These are phyloP conservation scores for Plasmodium berghei DNA, from an alignment of 169 alveolate species.

Conservation along the genomic window DNA sequence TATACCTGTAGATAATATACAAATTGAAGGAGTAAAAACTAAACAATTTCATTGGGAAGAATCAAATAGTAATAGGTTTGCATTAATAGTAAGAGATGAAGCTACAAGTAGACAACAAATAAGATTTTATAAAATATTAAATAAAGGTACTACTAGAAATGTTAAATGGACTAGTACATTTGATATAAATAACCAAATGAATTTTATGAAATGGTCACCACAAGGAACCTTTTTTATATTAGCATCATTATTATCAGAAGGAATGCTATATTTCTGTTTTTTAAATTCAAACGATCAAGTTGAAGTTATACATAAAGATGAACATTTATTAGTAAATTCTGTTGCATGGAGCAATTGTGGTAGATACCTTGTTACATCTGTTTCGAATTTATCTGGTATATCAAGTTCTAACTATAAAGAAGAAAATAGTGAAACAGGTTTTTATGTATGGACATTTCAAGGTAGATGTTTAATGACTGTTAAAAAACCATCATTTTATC, in stretches of 20 bases:
- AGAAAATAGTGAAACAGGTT: slow-evolving; percentile 89
- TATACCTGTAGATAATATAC: slow-evolving; percentile 92
- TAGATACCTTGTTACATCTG: slow-evolving; percentile 89
- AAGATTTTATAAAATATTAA: slow-evolving; percentile 89
- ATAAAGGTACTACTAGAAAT: slow-evolving; percentile 86
- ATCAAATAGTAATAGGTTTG: slow-evolving; percentile 88
- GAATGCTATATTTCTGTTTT: slow-evolving; percentile 88
- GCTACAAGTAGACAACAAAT: slow-evolving; percentile 88
- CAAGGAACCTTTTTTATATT: slow-evolving; percentile 90
- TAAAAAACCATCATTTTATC: slow-evolving; percentile 88
- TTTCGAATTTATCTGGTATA: slow-evolving; percentile 26
- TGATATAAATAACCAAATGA: slow-evolving; percentile 86
- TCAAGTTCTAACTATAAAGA: slow-evolving; percentile 20
- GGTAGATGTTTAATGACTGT: slow-evolving; percentile 89
- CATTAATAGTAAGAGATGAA: slow-evolving; percentile 90
- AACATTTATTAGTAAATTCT: slow-evolving; percentile 88
- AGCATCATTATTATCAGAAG: slow-evolving; percentile 90
- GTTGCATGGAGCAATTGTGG: slow-evolving; percentile 92
- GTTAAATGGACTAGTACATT: slow-evolving; percentile 83
- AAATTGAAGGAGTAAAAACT: slow-evolving; percentile 91
- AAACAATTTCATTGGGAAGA: slow-evolving; percentile 91
- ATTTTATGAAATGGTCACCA: slow-evolving; percentile 91
- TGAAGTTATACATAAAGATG: slow-evolving; percentile 91
- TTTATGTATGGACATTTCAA: slow-evolving; percentile 90
- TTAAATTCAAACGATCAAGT: slow-evolving; percentile 89